Evolutionary conservation across 768 basidiomycete genomes (phyloP), one percentile per base, ranked within the genome.

Genomic region (Rhodotorula diobovata): DNA sequence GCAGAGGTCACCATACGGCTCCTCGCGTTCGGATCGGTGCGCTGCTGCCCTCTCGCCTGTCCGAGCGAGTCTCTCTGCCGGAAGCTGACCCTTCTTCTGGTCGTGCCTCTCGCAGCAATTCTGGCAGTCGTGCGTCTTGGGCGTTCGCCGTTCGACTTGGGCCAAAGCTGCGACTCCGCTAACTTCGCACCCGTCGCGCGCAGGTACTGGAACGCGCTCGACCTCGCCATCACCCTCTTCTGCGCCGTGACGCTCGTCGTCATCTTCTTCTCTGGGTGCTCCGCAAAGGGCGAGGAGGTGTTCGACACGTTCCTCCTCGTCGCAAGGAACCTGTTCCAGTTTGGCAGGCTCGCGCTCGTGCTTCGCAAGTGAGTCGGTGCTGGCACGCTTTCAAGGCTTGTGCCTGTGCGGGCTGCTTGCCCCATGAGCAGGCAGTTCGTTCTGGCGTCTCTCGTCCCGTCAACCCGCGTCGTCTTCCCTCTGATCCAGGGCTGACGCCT

Each of bases 271-370:
- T 88, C 90, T n/a, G 87, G 89, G 61, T 93, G 92, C 79, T 89
- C 87, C 48, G 91, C 90, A 80, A 91, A 91, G 81, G 90, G 92
- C 77, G 95, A 99, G 81, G 94, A 96, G 77, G 83, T 98, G 2
- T 85, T 98, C 59, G 96, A 98, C 79, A 96, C 92, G 4, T 82
- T 97, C 63, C 83, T 98, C 35, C 87, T 98, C 37, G 88, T 98
- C 74, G 91, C 90, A 30, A 86, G 95, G 53, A 98, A 97, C 79
- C 86, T 93, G 66, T 85, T 99, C 66, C 82, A 82, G 67, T 77
- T 76, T 41, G 66, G 72, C 10, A 46, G 74, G 4, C 84, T 99
- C 28, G 95, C 93, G 28, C 85, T 91, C 32, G 92, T 98, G 61
- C 89, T 97, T 86, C 85, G 94, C 81, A 91, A 93, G 93, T 95